Base-by-base conservation (phyloP, 495 filamentous ascomycete species). In the Terfezia boudieri region DNA sequence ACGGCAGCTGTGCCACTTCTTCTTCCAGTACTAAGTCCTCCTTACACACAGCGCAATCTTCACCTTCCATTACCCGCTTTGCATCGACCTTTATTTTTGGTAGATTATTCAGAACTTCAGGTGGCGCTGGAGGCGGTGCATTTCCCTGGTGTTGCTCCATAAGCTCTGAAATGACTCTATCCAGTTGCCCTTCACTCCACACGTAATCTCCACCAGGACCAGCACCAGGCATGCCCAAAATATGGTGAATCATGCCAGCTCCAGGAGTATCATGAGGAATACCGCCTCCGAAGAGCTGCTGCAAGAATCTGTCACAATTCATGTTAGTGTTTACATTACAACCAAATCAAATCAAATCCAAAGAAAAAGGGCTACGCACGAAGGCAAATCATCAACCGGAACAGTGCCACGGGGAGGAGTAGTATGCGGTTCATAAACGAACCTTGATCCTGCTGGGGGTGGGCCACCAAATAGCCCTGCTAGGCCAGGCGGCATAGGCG, bases 11-110 rank as follows among this genome's bases (percentile, higher is more conserved):
- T 0, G 80, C 77, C 7, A 90, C 83, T 64, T 87, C 79, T 23
- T 80, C 82, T 12, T 78, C 83, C 37, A 83, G 61, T 46, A 77
- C 71, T 37, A 93, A 79, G 2, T 83, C 74, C 54, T 95, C 89
- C 73, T 95, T 96, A 64, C 90, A 98, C 56, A 94, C 89, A 23
- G 83, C 85, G 63, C 87, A 94, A 59, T 93, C 88, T 4, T 55
- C 53, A 75, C 84, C 56, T 70, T 77, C 63, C 1, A 16, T 9
- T 4, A 65, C 63, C 63, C 65, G 65, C 20, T 58, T 50, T 35
- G 50, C 48, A 35, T 55, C 57, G 38, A 65, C 59, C 41, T 58
- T 65, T 6, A 65, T 38, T 50, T 55, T 65, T 37, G 52, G 83
- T 1, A 98, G 69, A 14, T 73, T 70, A 5, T 71, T 75, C 58